A percentile compares a stretch with the other conserved stretches of the same genome.
phyloP scores from a whole-genome alignment of 164 flowering plant species.

The Santalum album region DNA sequence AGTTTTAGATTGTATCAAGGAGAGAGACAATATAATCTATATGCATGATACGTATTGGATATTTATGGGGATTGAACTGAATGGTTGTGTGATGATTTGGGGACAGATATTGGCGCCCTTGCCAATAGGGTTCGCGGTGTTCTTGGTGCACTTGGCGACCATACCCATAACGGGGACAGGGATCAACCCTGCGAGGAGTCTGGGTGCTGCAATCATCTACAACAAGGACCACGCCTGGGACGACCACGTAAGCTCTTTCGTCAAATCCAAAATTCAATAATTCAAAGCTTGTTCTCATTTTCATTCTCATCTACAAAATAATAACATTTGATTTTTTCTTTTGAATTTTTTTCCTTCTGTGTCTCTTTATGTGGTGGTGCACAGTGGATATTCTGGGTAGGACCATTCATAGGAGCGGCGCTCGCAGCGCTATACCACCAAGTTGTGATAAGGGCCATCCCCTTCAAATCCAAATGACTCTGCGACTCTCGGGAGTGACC shows the following conservation, averaged over 20 bases:
- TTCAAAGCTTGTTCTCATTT: too few relatives aligned
- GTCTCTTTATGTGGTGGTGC: too few relatives aligned
- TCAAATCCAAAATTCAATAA: too few relatives aligned
- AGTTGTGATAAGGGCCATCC: slow-evolving; percentile 51
- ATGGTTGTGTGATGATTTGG: not conserved
- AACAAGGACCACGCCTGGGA: slow-evolving; percentile 4
- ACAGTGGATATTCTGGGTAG: slow-evolving; percentile 62
- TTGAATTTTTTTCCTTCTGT: too few relatives aligned
- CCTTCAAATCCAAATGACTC: slow-evolving; percentile 33
- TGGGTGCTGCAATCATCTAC: slow-evolving; percentile 2
- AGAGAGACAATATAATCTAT: too few relatives aligned
- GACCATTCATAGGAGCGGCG: slow-evolving; percentile 53
- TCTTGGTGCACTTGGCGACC: slow-evolving; percentile 7
- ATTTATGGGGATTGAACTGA: too few relatives aligned
- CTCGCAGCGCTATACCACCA: slow-evolving; percentile 53
- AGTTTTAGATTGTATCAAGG: too few relatives aligned
- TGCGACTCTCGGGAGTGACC: too few relatives aligned
- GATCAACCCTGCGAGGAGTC: slow-evolving; percentile 6
- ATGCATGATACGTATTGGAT: too few relatives aligned
- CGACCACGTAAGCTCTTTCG: slow-evolving; percentile 1
- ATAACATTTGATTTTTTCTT: not conserved
- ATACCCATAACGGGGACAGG: slow-evolving; percentile 3
- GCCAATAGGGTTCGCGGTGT: slow-evolving; percentile 4
- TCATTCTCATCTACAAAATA: not conserved
- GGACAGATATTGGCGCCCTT: slow-evolving; percentile 2